Conservation (phyloP, 2,329 filamentous ascomycete species). For the Fonsecaea erecta region DNA sequence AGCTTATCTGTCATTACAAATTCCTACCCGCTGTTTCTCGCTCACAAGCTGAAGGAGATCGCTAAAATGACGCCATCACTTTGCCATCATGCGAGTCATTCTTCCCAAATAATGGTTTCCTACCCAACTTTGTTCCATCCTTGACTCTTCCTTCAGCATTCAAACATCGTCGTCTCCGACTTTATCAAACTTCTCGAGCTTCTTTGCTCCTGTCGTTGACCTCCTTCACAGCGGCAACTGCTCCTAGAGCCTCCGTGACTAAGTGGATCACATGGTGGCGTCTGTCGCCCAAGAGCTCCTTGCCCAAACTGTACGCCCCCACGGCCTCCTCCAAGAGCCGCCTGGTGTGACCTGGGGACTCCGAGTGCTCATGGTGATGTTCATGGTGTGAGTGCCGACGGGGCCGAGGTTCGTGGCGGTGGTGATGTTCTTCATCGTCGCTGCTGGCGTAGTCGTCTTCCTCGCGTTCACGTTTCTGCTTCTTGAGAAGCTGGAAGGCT, state of each 20-base stretch:
- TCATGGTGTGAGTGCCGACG: not conserved
- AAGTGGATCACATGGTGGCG: conserved; percentile 11
- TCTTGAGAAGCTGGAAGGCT: conserved; percentile 5
- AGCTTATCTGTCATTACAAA: not conserved
- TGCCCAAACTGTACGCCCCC: conserved; percentile 12
- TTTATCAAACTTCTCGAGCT: not conserved
- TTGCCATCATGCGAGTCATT: not conserved
- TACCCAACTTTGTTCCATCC: no score
- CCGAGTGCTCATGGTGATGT: conserved; percentile 3
- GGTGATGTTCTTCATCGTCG: conserved; percentile 4
- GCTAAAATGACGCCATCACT: not conserved
- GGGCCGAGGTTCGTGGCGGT: not conserved
- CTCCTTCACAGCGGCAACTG: conserved; percentile 20
- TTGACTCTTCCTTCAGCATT: no score
- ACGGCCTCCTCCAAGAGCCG: conserved; percentile 9
- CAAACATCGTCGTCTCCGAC: not conserved
- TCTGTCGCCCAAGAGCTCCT: conserved; percentile 11
- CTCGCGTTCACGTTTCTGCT: not conserved
- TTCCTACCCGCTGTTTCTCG: not conserved
- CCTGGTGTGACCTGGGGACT: not conserved
- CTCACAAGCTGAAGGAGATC: not conserved
- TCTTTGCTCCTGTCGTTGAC: conserved; percentile 51
- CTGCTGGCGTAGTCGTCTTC: not conserved
- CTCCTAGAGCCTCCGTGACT: conserved; percentile 9
- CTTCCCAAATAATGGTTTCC: no score